Base-by-base conservation (phyloP, 768 basidiomycete genomes). In the Tubosaeta sp. region DNA sequence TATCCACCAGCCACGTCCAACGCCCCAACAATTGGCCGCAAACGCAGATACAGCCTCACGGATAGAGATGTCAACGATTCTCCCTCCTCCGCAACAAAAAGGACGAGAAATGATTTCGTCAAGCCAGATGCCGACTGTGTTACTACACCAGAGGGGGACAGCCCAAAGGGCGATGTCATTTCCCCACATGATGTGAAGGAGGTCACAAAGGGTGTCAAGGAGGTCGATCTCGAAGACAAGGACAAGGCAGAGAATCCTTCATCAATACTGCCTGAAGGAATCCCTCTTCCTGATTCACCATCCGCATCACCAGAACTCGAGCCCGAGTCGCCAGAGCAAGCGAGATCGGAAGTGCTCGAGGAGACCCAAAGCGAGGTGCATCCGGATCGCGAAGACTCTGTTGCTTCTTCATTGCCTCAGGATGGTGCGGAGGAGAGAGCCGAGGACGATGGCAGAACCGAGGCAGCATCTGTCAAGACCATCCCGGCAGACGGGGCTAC, bases 141-240 rank as follows among this genome's bases (percentile, higher is more conserved):
- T 35, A 63, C 67, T 34, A 55, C 51, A 19, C 38, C 62, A 27
- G 60, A 63, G 17, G 53, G 53, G 32, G 59, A 60, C 29, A 53
- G 29, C 12, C 34, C 44, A 19, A 51, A 50, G 26, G 51, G 12
- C 2, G 54, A 52, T 44, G 16, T 22, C 1, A 3, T 10, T 19
- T 63, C 68, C 22, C 55, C 59, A n/a, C 71, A 72, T 51, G 82
- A 72, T 31, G 84, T 88, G 22, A 86, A 83, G 64, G 84, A 84
- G 59, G 85, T 89, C 54, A 86, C 85, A 0, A 64, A 78, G 60
- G 86, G 85, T 5, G 88, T 88, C 45, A 74, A 83, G 55, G 76
- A 83, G 56, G 86, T 88, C 46, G 85, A 82, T 48, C 68, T 88
- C 45, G 79, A 79, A 34, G 82, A 76, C 29, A 55, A 53, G 48